phyloP scores from a whole-genome alignment of 805 yeast genomes.

The Yarrowia sp. region DNA sequence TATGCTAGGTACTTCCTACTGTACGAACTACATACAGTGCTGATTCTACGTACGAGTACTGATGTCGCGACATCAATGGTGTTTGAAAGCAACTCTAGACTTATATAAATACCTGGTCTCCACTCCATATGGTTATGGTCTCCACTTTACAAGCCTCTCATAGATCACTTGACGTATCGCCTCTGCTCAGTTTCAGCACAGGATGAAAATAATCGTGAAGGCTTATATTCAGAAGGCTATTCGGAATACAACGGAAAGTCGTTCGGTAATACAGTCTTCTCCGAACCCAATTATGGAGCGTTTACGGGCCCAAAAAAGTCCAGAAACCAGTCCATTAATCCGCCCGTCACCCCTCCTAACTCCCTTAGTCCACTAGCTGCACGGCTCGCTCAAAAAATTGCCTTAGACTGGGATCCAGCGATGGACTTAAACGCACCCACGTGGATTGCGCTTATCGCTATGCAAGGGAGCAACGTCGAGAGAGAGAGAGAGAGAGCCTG shows the following conservation, averaged over 20 bases:
- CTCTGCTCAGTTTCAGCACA: too few relatives aligned
- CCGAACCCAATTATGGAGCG: not conserved
- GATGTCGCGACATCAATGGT: too few relatives aligned
- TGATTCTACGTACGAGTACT: too few relatives aligned
- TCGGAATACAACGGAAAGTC: not conserved
- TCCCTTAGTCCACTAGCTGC: not conserved
- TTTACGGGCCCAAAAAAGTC: not conserved
- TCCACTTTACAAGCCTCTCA: too few relatives aligned
- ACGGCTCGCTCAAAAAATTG: not conserved
- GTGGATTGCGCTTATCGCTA: slow-evolving; percentile 24
- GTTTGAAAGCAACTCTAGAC: too few relatives aligned
- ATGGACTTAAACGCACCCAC: slow-evolving; percentile 6
- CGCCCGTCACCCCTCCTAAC: not conserved
- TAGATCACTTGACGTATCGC: too few relatives aligned
- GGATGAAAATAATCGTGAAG: not conserved
- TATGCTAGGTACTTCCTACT: too few relatives aligned
- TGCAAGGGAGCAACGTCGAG: slow-evolving; percentile 2
- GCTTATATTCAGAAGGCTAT: not conserved
- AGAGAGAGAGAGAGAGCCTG: not conserved
- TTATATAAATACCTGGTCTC: too few relatives aligned
- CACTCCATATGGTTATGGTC: too few relatives aligned
- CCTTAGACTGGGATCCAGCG: not conserved
- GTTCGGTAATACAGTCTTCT: not conserved
- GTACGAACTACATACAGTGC: too few relatives aligned
- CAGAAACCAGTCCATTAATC: not conserved